Base-by-base conservation (phyloP, 768 basidiomycete species). In the Rickenella mellea region DNA sequence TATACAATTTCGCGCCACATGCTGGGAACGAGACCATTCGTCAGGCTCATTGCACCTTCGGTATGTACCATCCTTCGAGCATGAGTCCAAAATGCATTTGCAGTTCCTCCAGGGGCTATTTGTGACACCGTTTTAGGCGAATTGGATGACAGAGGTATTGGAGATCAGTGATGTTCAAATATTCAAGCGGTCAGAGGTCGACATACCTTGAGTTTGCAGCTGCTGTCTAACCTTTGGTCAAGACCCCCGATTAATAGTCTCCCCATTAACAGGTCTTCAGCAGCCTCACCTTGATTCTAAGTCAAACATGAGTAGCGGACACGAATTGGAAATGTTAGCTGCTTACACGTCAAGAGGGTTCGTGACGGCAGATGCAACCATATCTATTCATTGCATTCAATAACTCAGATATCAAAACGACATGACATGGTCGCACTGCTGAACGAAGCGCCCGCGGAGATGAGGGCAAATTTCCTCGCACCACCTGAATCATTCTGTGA, bases 301-400 rank as follows among this genome's bases (percentile, higher is more conserved):
- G 9, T 44, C 33, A 50, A 28, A 10, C 36, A 29, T 39, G 30
- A 21, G 9, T 4, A 29, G 19, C 6, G 25, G n/a, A n/a, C 7
- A 15, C 12, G 3, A 27, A 40, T 25, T 40, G 14, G 19, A 27
- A 17, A 10, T 33, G 32, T 19, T 14, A 19, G 14, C 25, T 1
- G 53, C 57, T 38, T 36, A 60, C 60, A 64, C 57, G 37, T 64
- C 63, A 20, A 60, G 48, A 1, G 63, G 63, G 37, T 64, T 64
- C 41, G 51, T 63, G 31, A 63, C 50, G 2, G 54, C 61, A 8
- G 60, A 61, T 1, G 59, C 58, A 6, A 54, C 44, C 63, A 64
- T 64, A 33, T 60, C 63, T 64, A 40, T 11, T 5, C 7, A 27
- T 8, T 3, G 25, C 10, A 36, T 2, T 2, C 5, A 7, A 35